Conservation (phyloP, 2,329 filamentous ascomycete species). For the Colletotrichum tanaceti region DNA sequence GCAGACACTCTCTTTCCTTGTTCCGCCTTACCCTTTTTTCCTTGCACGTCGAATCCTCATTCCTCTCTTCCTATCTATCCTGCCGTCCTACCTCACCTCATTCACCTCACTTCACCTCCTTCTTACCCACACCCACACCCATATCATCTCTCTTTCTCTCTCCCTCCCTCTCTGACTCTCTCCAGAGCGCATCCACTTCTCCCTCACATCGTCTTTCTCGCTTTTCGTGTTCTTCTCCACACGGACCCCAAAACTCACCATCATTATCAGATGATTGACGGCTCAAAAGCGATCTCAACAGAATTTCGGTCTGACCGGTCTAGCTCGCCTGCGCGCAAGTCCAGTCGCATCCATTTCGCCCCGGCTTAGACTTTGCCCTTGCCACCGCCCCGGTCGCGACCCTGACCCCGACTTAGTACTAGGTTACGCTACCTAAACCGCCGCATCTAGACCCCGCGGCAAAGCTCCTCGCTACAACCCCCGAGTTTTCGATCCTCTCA, state of each 20-base stretch:
- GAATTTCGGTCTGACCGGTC: slow-evolving; percentile 32
- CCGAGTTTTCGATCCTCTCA: slow-evolving; percentile 31
- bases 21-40: neutral
- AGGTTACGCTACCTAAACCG: slow-evolving; percentile 35
- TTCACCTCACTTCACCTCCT: slow-evolving; percentile 3
- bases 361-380: slow-evolving; percentile 39
- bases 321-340: slow-evolving; percentile 26
- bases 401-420: slow-evolving; percentile 34
- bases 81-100: neutral
- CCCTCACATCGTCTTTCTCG: too few species aligned
- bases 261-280: neutral
- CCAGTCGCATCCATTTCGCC: slow-evolving; percentile 22
- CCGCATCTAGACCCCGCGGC: slow-evolving; percentile 34
- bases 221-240: neutral
- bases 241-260: slow-evolving; percentile 4
- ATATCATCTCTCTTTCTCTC: neutral
- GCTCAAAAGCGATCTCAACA: slow-evolving; percentile 20
- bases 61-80: neutral
- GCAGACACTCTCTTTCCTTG: neutral
- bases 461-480: slow-evolving; percentile 22
- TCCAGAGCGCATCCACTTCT: too few species aligned
- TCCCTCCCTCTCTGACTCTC: neutral
- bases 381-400: slow-evolving; percentile 38
- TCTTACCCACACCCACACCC: neutral
- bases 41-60: neutral